Percentiles rank a stretch among this genome's conserved stretches.
These are phyloP conservation scores for Ascomycota sp. DNA, from an alignment of 2,329 filamentous ascomycete genomes.

Conservation along the genomic window DNA sequence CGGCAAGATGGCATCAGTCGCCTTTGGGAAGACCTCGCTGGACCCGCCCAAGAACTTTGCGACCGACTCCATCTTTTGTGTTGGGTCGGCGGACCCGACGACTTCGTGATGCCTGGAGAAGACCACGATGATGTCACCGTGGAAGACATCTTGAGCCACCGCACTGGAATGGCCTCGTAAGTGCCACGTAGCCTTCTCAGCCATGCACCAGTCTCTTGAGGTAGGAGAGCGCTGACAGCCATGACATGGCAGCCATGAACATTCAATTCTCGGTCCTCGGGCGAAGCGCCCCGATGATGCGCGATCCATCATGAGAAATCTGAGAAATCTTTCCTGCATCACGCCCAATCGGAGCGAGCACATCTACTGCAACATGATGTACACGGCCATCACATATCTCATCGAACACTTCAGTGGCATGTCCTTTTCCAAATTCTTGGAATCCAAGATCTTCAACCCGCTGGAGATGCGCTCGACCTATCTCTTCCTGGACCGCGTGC, in stretches of 20 bases:
- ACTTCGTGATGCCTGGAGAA: slow-evolving; percentile 8
- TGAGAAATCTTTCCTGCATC: slow-evolving; percentile 7
- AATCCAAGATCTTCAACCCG: background rate
- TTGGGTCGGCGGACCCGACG: slow-evolving; percentile 7
- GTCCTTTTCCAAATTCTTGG: slow-evolving; percentile 6
- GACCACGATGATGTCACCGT: slow-evolving; percentile 6
- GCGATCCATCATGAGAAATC: slow-evolving; percentile 7
- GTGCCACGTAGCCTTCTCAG: too few relatives aligned
- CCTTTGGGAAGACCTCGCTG: slow-evolving; percentile 6
- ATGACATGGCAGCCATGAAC: slow-evolving; percentile 5
- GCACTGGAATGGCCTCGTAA: slow-evolving; percentile 8
- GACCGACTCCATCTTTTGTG: slow-evolving; percentile 8
- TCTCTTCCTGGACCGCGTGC: slow-evolving; percentile 5
- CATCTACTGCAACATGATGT: slow-evolving; percentile 11
- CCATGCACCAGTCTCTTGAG: background rate
- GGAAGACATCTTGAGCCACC: slow-evolving; percentile 8
- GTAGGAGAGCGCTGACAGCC: background rate
- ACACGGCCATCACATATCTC: slow-evolving; percentile 7
- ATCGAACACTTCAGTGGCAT: slow-evolving; percentile 5
- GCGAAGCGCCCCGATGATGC: slow-evolving; percentile 5
- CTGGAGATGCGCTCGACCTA: slow-evolving; percentile 4
- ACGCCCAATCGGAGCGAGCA: slow-evolving; percentile 6
- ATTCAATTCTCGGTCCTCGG: slow-evolving; percentile 5
- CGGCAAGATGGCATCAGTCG: slow-evolving; percentile 4
- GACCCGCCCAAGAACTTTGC: slow-evolving; percentile 4